Conservation (phyloP, 495 filamentous ascomycete species). For the Penicillium canescens region DNA sequence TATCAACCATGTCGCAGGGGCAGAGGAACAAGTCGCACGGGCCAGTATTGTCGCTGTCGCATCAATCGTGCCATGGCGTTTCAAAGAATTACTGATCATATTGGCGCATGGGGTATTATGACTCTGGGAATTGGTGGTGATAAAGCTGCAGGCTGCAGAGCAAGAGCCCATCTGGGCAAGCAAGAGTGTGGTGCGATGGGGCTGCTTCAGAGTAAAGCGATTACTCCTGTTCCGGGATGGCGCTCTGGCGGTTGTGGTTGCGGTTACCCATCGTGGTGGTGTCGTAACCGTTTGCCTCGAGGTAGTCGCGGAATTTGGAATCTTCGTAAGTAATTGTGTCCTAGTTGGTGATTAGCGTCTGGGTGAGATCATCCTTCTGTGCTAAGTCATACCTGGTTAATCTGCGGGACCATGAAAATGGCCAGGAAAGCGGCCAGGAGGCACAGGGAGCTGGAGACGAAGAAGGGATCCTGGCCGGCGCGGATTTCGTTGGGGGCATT, state of each 20-base stretch:
- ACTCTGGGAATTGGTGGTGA: not conserved
- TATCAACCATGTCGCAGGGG: constrained; percentile 1
- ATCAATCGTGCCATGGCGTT: not conserved
- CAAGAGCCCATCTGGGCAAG: not conserved
- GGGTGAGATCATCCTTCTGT: not conserved
- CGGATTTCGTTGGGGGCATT: constrained; percentile 60
- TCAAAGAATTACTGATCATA: not conserved
- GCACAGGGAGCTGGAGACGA: constrained; percentile 64
- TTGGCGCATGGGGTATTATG: constrained; percentile 13
- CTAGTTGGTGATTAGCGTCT: constrained; percentile 12
- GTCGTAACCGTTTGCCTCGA: constrained; percentile 70
- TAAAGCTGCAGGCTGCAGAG: not conserved
- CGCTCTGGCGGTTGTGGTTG: constrained; percentile 6
- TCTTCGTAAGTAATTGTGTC: constrained; percentile 73
- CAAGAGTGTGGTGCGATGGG: not conserved
- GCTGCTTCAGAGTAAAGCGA: not conserved
- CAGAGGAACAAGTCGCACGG: constrained; percentile 12
- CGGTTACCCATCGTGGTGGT: constrained; percentile 62
- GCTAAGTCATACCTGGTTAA: constrained; percentile 55
- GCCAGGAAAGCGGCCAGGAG: constrained; percentile 62
- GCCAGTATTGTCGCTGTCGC: constrained; percentile 9
- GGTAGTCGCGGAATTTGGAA: constrained; percentile 65
- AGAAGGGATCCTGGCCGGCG: constrained; percentile 80
- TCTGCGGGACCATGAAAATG: constrained; percentile 59
- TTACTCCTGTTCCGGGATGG: constrained; percentile 12